Conservation (phyloP, 768 basidiomycete genomes). For the Suillus clintonianus region DNA sequence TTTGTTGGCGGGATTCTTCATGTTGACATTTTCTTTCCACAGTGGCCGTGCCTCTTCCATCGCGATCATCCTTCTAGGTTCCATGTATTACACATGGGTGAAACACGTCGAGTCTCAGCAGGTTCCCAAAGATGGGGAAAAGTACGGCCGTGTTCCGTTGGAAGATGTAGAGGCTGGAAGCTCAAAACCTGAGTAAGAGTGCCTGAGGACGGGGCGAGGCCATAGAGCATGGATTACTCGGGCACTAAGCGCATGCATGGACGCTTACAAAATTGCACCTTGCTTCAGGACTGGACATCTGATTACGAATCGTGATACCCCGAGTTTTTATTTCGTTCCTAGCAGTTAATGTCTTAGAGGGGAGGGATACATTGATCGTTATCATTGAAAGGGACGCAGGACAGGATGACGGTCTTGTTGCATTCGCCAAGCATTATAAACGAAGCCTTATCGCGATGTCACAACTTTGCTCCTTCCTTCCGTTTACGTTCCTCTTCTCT, state of each 20-base stretch:
- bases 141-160: constrained; percentile 65
- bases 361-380: neutral
- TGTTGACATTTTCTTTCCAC: constrained; percentile 8
- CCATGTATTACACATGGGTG: constrained; percentile 86
- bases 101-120: constrained; percentile 69
- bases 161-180: constrained; percentile 63
- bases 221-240: too few species aligned
- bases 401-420: neutral
- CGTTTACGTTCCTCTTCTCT: constrained; percentile 26
- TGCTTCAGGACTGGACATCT: neutral
- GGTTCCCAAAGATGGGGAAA: constrained; percentile 28
- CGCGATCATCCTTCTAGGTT: constrained; percentile 77
- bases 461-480: neutral
- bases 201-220: neutral
- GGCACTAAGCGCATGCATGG: neutral
- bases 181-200: constrained; percentile 31
- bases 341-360: neutral
- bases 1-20: neutral
- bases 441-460: neutral
- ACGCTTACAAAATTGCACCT: neutral
- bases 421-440: neutral
- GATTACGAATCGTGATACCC: neutral
- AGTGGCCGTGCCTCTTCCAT: constrained; percentile 86
- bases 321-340: neutral
- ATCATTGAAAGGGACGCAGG: neutral